A percentile compares a stretch with the other conserved stretches of the same genome.
phyloP scores from a whole-genome alignment of 768 basidiomycete species.

The Rhizopogon vesiculosus region DNA sequence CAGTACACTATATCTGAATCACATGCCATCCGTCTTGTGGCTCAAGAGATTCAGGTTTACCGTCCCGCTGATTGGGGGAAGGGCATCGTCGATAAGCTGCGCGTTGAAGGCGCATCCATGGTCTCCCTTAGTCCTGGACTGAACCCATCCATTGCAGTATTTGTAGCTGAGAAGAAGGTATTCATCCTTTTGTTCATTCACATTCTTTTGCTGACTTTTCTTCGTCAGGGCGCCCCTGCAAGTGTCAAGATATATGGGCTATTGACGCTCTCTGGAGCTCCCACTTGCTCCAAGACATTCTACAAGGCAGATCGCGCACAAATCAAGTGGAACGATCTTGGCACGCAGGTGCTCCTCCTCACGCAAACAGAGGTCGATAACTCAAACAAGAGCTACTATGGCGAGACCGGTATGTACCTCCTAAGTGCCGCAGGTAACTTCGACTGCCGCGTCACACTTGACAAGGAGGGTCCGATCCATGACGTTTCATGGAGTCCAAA shows the following conservation, averaged over 20 bases:
- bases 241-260: constrained; percentile 83
- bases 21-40: constrained; percentile 77
- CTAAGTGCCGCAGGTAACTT: constrained; percentile 89
- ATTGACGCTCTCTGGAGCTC: constrained; percentile 49
- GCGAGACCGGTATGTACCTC: constrained; percentile 76
- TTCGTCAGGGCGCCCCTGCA: constrained; percentile 74
- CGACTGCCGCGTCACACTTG: constrained; percentile 81
- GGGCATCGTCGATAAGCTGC: constrained; percentile 78
- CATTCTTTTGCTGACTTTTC: neutral
- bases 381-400: constrained; percentile 96
- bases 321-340: constrained; percentile 96
- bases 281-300: constrained; percentile 87
- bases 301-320: constrained; percentile 87
- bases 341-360: constrained; percentile 85
- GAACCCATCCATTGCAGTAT: constrained; percentile 88
- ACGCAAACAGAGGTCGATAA: constrained; percentile 98
- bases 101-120: constrained; percentile 76
- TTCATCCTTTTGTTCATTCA: neutral
- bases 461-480: constrained; percentile 97
- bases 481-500: constrained; percentile 97
- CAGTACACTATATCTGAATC: constrained; percentile 91
- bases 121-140: constrained; percentile 77
- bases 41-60: constrained; percentile 80
- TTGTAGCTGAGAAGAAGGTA: constrained; percentile 91
- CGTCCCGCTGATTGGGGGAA: constrained; percentile 75